These are phyloP conservation scores for Heritiera fomes DNA, from an alignment of 345 rosid species.

Conservation along the genomic window DNA sequence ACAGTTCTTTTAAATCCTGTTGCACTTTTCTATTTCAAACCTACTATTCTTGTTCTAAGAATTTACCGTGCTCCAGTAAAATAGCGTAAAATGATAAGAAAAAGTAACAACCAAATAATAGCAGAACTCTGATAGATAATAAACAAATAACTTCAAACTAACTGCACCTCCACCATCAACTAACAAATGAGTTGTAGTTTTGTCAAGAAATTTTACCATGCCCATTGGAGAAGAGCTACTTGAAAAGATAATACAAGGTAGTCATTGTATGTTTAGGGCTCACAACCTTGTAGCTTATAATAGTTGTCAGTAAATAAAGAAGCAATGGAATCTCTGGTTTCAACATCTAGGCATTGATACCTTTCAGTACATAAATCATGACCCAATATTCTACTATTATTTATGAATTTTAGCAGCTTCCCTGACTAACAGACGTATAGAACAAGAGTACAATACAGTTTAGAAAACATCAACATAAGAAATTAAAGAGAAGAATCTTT, in stretches of 20 bases:
- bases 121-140: not conserved
- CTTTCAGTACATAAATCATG: not conserved
- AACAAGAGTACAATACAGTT: not conserved
- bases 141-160: not conserved
- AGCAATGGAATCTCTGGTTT: not conserved
- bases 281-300: not conserved
- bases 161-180: no score
- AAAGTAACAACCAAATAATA: not conserved
- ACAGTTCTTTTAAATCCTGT: not conserved
- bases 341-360: not conserved
- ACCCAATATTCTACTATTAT: not conserved
- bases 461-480: not conserved
- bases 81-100: not conserved
- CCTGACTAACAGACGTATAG: not conserved
- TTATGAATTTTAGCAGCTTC: constrained; percentile 4
- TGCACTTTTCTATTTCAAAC: not conserved
- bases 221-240: not conserved
- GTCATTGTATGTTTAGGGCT: not conserved
- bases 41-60: not conserved
- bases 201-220: not conserved
- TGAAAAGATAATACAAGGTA: not conserved
- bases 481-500: not conserved
- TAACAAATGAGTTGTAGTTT: no score
- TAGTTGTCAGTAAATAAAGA: not conserved
- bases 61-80: not conserved